Base-by-base conservation (phyloP, 1,284 basidiomycete genomes). In the Ustilago vetiveriae region DNA sequence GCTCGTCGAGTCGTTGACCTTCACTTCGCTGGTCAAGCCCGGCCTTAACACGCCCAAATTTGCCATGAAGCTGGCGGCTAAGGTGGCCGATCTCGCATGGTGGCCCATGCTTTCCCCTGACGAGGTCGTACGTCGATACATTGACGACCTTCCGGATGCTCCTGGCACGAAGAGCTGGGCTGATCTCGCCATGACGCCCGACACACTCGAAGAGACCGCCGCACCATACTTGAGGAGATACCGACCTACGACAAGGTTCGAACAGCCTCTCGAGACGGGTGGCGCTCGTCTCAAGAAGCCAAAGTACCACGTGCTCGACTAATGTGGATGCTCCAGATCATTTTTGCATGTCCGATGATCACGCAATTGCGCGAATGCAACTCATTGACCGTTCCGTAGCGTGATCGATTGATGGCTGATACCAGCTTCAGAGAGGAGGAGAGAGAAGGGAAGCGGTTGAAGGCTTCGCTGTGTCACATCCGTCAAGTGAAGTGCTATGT, bases 41-140 rank as follows among this genome's bases (percentile, higher is more conserved):
- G 87, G 60, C 86, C 89, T 92, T 10, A 88, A 88, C 40, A 82
- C 97, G 35, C 94, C 95, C 42, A 92, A 92, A 83, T 81, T 85
- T 16, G 76, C 92, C 50, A 91, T 94, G 41, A 84, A 87, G 44
- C 78, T 86, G 7, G 83, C 92, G 29, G 87, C 94, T 6, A 87
- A 85, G 72, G 82, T 86, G 26, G 87, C 88, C 38, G 91, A 97
- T 83, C 86, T 74, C 10, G 74, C 86, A 14, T 98, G 94, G 94
- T 98, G 94, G 94, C 94, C 94, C 16, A 88, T 91, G 56, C 85
- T 97, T 62, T 89, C 87, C 80, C 91, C 92, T 1, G 95, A 98
- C 83, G 94, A 98, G 84, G 89, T 98, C 24, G 87, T 88, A 76
- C 86, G 95, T 76, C 88, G 92, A 69, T 96, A 88, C 84, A 88